These are phyloP conservation scores for Ceratocystis ficicola DNA, from an alignment of 2,329 filamentous ascomycete species.

Conservation along the genomic window DNA sequence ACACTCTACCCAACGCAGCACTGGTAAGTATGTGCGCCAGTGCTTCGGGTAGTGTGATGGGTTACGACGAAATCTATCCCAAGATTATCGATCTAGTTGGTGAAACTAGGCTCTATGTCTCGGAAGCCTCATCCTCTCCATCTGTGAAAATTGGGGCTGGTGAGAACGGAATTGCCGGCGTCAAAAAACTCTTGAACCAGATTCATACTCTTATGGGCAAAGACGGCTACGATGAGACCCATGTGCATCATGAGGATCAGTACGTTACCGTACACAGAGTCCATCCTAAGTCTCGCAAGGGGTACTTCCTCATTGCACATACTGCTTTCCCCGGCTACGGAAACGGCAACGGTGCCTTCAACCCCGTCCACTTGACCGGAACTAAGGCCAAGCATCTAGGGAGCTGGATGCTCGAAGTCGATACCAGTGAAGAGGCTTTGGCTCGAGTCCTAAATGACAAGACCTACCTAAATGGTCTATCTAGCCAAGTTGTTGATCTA, in stretches of 20 bases:
- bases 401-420: constrained; percentile 84
- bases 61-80: constrained; percentile 94
- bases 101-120: constrained; percentile 73
- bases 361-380: constrained; percentile 65
- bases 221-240: constrained; percentile 86
- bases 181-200: constrained; percentile 88
- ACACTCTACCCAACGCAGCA: constrained; percentile 87
- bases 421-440: constrained; percentile 58
- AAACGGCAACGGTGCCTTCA: constrained; percentile 68
- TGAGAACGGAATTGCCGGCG: constrained; percentile 73
- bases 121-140: constrained; percentile 51
- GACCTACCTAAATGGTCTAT: constrained; percentile 64
- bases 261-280: constrained; percentile 95
- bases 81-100: constrained; percentile 84
- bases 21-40: constrained; percentile 93
- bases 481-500: constrained; percentile 64
- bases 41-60: constrained; percentile 91
- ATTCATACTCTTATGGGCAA: constrained; percentile 94
- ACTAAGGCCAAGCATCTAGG: constrained; percentile 78
- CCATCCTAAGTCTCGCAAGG: constrained; percentile 81
- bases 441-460: constrained; percentile 55
- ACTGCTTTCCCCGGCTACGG: constrained; percentile 89
- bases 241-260: constrained; percentile 91
- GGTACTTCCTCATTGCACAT: constrained; percentile 90
- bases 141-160: constrained; percentile 54